Percentiles rank a stretch among this genome's conserved stretches.
These are phyloP conservation scores for Populus alba DNA, from an alignment of 345 rosid genomes.

Conservation along the genomic window DNA sequence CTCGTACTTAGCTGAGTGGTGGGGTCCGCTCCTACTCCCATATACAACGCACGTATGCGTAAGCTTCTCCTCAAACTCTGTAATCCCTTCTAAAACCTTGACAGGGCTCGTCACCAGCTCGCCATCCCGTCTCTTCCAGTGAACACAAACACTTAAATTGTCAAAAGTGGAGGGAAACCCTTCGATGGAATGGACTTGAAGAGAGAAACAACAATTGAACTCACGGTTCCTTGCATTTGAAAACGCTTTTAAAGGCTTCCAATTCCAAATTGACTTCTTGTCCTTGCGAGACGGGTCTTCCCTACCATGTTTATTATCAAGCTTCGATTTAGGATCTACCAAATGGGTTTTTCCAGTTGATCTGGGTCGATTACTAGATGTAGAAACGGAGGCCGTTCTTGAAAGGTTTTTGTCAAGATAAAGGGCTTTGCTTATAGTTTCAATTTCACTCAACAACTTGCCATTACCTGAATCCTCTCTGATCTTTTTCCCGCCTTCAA, in stretches of 20 bases:
- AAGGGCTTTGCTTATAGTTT: slow-evolving; percentile 70
- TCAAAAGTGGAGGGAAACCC: slow-evolving; percentile 58
- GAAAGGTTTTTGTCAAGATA: slow-evolving; percentile 49
- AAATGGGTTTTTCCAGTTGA: slow-evolving; percentile 41
- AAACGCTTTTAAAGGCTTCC: slow-evolving; percentile 83
- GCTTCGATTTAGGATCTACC: slow-evolving; percentile 41
- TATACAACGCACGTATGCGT: slow-evolving; percentile 66
- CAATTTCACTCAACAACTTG: slow-evolving; percentile 67
- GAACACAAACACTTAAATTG: slow-evolving; percentile 58
- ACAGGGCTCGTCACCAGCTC: slow-evolving; percentile 54
- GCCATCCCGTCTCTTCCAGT: slow-evolving; percentile 93
- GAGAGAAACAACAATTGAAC: slow-evolving; percentile 74
- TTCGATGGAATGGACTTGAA: slow-evolving; percentile 70
- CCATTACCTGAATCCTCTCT: slow-evolving; percentile 52
- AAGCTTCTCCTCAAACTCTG: slow-evolving; percentile 71
- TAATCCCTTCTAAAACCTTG: slow-evolving; percentile 58
- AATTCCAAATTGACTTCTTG: slow-evolving; percentile 84
- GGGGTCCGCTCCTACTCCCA: slow-evolving; percentile 82
- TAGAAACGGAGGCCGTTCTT: slow-evolving; percentile 29
- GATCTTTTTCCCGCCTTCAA: slow-evolving; percentile 48
- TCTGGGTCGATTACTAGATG: slow-evolving; percentile 35
- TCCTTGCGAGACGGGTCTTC: slow-evolving; percentile 58
- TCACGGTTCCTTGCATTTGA: slow-evolving; percentile 58
- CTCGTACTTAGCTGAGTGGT: slow-evolving; percentile 89
- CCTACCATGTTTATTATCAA: slow-evolving; percentile 10